A percentile compares a stretch with the other conserved stretches of the same genome.
Conservation (phyloP, 208 protist species). For the Acanthamoeba lenticulata region DNA sequence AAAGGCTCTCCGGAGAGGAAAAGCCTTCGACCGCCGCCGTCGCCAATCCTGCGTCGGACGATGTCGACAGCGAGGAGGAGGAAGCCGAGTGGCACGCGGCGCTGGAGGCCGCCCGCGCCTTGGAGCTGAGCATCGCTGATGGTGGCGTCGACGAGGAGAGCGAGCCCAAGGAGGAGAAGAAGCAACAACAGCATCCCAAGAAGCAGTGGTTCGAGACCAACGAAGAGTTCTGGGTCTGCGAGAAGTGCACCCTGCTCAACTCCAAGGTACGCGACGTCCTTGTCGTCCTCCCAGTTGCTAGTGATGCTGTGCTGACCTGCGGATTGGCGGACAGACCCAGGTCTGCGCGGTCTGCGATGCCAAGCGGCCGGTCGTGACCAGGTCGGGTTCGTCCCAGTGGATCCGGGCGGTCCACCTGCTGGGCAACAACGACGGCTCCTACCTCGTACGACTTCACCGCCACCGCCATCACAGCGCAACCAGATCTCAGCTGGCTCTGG, state of each 20-base stretch:
- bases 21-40: too few species aligned
- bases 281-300: neutral
- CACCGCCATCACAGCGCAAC: neutral
- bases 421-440: conserved; percentile 16
- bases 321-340: neutral
- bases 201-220: neutral
- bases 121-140: too few species aligned
- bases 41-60: too few species aligned
- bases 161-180: neutral
- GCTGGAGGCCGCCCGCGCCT: too few species aligned
- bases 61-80: too few species aligned
- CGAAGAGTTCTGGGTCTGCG: neutral
- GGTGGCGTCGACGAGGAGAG: neutral
- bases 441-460: neutral
- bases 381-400: neutral
- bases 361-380: neutral
- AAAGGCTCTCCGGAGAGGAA: neutral
- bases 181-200: neutral
- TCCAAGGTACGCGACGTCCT: neutral
- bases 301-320: neutral
- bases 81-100: neutral
- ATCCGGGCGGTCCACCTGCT: neutral
- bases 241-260: neutral
- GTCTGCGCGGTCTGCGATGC: neutral
- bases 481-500: neutral